Evolutionary conservation across 1,284 basidiomycete genomes (phyloP).

Genomic region (Cutaneotrichosporon curvatum): DNA sequence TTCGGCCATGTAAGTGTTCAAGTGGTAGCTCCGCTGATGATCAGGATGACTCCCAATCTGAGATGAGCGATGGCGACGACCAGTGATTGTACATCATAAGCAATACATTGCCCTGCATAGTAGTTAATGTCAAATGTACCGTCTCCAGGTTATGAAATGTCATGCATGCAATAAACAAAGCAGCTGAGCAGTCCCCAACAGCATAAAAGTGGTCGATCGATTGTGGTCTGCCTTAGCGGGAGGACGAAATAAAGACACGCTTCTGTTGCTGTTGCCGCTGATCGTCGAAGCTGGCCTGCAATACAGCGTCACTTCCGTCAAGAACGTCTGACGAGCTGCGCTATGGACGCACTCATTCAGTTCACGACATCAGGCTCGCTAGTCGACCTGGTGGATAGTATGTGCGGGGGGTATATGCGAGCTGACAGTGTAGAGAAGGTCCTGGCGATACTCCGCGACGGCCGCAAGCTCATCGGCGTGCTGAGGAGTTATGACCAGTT

Average conservation of each 20-base stretch:
- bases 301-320: too few species aligned
- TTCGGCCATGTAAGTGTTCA: constrained; percentile 29
- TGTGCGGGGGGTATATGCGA: constrained; percentile 43
- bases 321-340: background rate
- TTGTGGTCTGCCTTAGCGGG: too few species aligned
- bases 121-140: too few species aligned
- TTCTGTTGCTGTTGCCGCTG: too few species aligned
- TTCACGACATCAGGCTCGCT: constrained; percentile 95
- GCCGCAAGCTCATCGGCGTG: constrained; percentile 91
- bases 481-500: constrained; percentile 98
- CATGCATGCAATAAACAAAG: too few species aligned
- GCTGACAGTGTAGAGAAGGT: constrained; percentile 75
- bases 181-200: too few species aligned
- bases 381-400: constrained; percentile 98
- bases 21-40: background rate
- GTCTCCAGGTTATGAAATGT: too few species aligned
- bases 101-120: too few species aligned
- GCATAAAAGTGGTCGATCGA: too few species aligned
- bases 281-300: too few species aligned
- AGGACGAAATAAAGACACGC: too few species aligned
- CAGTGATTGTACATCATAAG: background rate
- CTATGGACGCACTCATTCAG: constrained; percentile 87
- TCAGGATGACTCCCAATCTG: constrained; percentile 9
- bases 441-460: constrained; percentile 91
- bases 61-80: constrained; percentile 4